Base-by-base conservation (phyloP, 2,329 filamentous ascomycete species). In the Diaporthe citrichinensis region DNA sequence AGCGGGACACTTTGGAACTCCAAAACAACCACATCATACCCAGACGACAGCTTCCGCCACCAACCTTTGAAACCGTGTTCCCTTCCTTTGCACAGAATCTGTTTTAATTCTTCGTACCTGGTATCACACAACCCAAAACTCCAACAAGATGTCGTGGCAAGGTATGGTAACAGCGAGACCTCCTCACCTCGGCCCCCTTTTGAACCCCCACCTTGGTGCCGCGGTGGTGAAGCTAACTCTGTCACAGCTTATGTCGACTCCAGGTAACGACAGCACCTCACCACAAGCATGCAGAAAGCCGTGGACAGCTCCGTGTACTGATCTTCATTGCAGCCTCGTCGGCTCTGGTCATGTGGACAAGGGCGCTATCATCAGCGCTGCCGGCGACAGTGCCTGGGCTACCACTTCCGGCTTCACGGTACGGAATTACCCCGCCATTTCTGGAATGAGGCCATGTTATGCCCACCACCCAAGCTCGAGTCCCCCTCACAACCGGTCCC, bases 321-420 rank as follows among this genome's bases (percentile, higher is more conserved):
- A 75, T 15, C 15, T 20, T 10, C 20, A 20, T 62, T 34, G 71
- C 83, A 98, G 95, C 90, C 92, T 98, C 81, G 90, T 97, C 82
- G 93, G 90, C 87, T 92, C 90, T 81, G 92, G 92, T 82, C 93
- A 96, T 84, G 86, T 98, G 82, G 93, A 97, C 88, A 93, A 95
- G 88, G 95, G 90, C 81, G 94, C 94, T 83, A 95, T 98, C 84
- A 92, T 97, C 88, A 95, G 94, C 85, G 87, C 86, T 78, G 94
- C 94, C 80, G 94, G 95, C 81, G 94, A 94, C 86, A 95, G 93
- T 83, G 89, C 91, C 80, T 97, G 95, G 95, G 95, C 95, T 77
- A 84, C 88, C 57, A 92, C 92, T 39, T 31, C 90, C 72, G 90
- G 89, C 79, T 98, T 98, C 88, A 87, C 89, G 83, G 95, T 98